These are phyloP conservation scores for Marchantia paleacea DNA, from an alignment of 225 moss, liverwort and hornwort genomes.

Conservation along the genomic window DNA sequence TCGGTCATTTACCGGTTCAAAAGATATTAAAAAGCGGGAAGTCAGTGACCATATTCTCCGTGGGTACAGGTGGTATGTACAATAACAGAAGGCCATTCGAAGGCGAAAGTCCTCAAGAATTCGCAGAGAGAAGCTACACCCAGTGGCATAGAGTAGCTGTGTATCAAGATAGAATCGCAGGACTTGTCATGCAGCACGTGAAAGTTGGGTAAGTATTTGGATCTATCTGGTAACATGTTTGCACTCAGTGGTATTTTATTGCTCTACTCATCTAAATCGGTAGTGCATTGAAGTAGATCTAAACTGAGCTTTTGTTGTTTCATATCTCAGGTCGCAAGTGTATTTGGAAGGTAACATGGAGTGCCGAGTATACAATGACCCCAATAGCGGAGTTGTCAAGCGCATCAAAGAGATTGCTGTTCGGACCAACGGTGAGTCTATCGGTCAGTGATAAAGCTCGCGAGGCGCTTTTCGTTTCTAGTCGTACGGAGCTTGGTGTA, in stretches of 20 bases:
- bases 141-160: conserved; percentile 96
- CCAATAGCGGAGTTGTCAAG: conserved; percentile 57
- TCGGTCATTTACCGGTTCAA: conserved; percentile 74
- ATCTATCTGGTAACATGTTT: not conserved
- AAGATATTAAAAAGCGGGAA: conserved; percentile 88
- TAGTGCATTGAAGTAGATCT: not conserved
- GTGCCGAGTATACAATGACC: conserved; percentile 77
- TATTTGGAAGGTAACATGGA: conserved; percentile 88
- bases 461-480: too few relatives aligned
- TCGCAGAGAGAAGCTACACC: conserved; percentile 62
- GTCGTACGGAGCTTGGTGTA: too few relatives aligned
- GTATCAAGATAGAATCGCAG: conserved; percentile 73
- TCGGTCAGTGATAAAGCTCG: too few relatives aligned
- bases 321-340: conserved; percentile 62
- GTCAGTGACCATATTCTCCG: conserved; percentile 77
- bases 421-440: conserved; percentile 55
- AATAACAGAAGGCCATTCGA: conserved; percentile 84
- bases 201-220: conserved; percentile 58
- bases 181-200: conserved; percentile 62
- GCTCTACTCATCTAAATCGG: not conserved
- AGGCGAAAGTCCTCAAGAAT: conserved; percentile 73
- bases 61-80: conserved; percentile 89
- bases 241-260: too few relatives aligned
- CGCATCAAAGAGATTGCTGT: conserved; percentile 79
- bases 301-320: not conserved